Percentiles rank a stretch among this genome's conserved stretches.
Conservation (phyloP, 169 alveolate species). For the Cryptosporidium meleagridis region DNA sequence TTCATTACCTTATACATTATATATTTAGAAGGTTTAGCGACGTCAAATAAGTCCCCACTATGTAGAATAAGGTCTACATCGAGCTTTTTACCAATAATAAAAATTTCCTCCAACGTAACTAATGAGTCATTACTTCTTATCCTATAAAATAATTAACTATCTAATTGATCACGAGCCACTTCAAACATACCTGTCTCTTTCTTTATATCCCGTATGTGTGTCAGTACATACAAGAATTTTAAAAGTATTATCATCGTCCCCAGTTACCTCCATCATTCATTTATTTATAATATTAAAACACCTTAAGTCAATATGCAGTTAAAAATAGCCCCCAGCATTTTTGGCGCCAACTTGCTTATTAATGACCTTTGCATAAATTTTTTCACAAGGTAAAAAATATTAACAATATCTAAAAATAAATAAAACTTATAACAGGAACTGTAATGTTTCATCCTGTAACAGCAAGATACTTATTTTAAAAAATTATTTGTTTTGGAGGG, state of each 20-base stretch:
- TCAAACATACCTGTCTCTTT: conserved; percentile 85
- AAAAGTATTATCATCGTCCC: conserved; percentile 79
- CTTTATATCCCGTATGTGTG: conserved; percentile 95
- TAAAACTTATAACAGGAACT: background rate
- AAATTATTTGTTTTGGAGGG: background rate
- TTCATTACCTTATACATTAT: conserved; percentile 85
- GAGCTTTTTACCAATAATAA: conserved; percentile 86
- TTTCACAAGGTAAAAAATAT: background rate
- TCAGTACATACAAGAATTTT: conserved; percentile 93
- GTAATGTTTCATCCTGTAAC: background rate
- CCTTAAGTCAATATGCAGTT: background rate
- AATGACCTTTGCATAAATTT: background rate
- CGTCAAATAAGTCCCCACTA: conserved; percentile 97
- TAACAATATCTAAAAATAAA: background rate
- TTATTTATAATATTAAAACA: background rate
- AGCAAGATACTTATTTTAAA: background rate
- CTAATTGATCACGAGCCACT: conserved; percentile 30
- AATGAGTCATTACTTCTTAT: conserved; percentile 91
- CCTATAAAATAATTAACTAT: conserved; percentile 21
- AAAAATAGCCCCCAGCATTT: background rate
- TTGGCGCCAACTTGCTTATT: background rate
- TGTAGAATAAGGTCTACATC: conserved; percentile 91
- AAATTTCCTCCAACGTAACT: conserved; percentile 93
- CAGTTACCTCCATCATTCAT: background rate
- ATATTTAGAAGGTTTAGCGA: conserved; percentile 90